Evolutionary conservation across 331 rosid species (phyloP), one percentile per base, ranked within the genome.

Genomic region (Malus hybrid): DNA sequence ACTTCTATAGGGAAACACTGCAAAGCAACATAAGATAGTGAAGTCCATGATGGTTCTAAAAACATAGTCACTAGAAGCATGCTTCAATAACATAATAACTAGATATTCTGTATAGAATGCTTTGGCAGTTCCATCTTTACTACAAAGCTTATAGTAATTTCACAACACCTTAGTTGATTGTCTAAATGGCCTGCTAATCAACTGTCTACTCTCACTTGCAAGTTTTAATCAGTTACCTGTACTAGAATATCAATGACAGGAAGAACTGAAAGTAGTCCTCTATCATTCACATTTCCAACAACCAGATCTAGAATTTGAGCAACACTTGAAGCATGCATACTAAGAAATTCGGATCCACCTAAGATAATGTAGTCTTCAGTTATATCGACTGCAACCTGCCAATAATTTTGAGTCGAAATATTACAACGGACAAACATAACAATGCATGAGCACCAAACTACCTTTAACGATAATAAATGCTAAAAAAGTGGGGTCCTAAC

Each of bases 1-100:
- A 90, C 97, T 62, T 87, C 96, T 66, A 78, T 66, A 12, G 98
- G 97, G 77, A 91, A 94, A 79, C 98, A 91, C 98, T 94, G 88
- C 65, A 88, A 66, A 87, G 68, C 72, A 77, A 55, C 39, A 81
- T n/a, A 58, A 36, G 55, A 50, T 28, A 68, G 62, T 70, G 63
- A 70, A 19, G 60, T 26, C 56, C 19, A 58, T 26, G 53, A n/a
- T 24, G 33, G 61, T 46, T 8, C 61, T 2, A 16, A 69, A 9
- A 26, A 6, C 26, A 48, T 44, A 61, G 13, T 57, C 63, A 19
- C 26, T 58, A 24, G 28, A 70, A 52, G 53, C 48, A 50, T 8
- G 52, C 4, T 52, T 29, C 15, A 3, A 29, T 29, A 30, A 30
- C 9, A 22, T n/a, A 52, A 70, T 18, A 52, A 36, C 6, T 53